phyloP scores from a whole-genome alignment of 768 basidiomycete species.

The Mycena latifolia region DNA sequence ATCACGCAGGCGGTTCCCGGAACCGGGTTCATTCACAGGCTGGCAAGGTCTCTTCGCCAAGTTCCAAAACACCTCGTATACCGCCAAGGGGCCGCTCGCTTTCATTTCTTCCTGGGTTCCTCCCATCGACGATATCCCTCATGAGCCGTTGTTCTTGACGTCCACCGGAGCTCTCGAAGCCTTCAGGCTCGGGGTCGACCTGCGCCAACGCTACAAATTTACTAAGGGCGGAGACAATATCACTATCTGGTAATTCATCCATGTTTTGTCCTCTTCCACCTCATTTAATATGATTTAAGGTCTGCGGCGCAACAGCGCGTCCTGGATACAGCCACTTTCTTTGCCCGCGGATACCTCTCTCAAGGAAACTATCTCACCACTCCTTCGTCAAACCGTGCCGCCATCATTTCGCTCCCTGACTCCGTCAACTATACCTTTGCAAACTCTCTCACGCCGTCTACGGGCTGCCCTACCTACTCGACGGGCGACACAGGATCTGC shows the following conservation, averaged over 20 bases:
- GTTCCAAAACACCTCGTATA: slow-evolving; percentile 55
- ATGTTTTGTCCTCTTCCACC: background rate
- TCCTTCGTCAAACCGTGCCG: slow-evolving; percentile 48
- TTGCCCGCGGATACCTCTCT: slow-evolving; percentile 55
- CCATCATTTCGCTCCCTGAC: slow-evolving; percentile 52
- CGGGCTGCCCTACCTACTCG: slow-evolving; percentile 51
- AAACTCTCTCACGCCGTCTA: slow-evolving; percentile 56
- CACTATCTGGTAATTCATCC: slow-evolving; percentile 52
- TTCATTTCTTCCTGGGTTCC: slow-evolving; percentile 57
- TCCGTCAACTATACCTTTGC: slow-evolving; percentile 57
- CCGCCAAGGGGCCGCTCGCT: slow-evolving; percentile 50
- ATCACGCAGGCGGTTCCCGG: slow-evolving; percentile 52
- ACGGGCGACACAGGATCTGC: slow-evolving; percentile 45
- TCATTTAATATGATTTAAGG: slow-evolving; percentile 41
- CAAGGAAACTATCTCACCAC: slow-evolving; percentile 53
- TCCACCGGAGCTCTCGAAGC: slow-evolving; percentile 54
- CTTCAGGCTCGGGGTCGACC: slow-evolving; percentile 53
- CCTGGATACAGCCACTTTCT: slow-evolving; percentile 55
- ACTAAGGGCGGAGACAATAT: slow-evolving; percentile 55
- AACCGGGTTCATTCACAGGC: slow-evolving; percentile 53
- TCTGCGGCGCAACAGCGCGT: slow-evolving; percentile 56
- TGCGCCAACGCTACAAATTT: slow-evolving; percentile 54
- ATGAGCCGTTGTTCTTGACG: slow-evolving; percentile 54
- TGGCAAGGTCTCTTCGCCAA: slow-evolving; percentile 54
- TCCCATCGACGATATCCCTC: slow-evolving; percentile 53